Conservation (phyloP, 441 rosid species). For the Gossypium schwendimanii region DNA sequence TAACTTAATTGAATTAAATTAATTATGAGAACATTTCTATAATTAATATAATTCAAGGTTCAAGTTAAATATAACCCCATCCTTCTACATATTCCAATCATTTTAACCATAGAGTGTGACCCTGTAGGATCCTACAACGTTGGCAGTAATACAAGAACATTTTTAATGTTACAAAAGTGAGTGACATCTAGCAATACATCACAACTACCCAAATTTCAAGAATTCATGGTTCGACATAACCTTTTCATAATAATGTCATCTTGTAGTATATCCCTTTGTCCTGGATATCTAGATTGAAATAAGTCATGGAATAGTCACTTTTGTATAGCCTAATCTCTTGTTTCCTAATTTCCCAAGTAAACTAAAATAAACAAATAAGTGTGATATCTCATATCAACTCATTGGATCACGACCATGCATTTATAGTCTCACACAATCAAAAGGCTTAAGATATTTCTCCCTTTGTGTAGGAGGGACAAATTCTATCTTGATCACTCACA, state of each 20-base stretch:
- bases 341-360: neutral
- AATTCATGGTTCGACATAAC: neutral
- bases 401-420: neutral
- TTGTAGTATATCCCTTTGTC: neutral
- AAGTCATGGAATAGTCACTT: neutral
- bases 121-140: neutral
- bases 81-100: neutral
- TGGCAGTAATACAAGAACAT: neutral
- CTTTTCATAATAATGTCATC: neutral
- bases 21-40: too few relatives aligned
- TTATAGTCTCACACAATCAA: neutral
- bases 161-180: neutral
- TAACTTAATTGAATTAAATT: too few relatives aligned
- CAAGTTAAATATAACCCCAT: too few relatives aligned
- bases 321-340: neutral
- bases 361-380: too few relatives aligned
- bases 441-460: neutral
- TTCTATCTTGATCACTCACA: neutral
- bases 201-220: neutral
- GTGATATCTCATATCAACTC: neutral
- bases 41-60: too few relatives aligned
- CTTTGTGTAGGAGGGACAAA: neutral
- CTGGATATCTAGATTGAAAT: neutral
- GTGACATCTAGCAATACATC: neutral
- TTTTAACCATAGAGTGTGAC: neutral